phyloP scores from a whole-genome alignment of 2,329 filamentous ascomycete species.

The Penicillium occitanis region DNA sequence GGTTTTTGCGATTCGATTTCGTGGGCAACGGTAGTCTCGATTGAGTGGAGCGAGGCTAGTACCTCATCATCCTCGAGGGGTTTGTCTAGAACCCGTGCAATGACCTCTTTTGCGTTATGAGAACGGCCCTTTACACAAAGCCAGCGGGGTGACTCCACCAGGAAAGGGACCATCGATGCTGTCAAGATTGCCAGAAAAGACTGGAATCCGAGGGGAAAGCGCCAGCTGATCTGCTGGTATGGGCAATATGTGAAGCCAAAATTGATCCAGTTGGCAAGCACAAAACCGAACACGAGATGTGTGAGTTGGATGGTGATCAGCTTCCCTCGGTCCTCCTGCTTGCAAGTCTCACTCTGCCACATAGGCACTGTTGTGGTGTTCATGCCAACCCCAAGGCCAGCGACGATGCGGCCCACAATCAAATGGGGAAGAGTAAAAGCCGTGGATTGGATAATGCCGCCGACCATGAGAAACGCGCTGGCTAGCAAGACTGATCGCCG shows the following conservation, averaged over 20 bases:
- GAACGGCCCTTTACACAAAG: slow-evolving; percentile 23
- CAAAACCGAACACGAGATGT: slow-evolving; percentile 25
- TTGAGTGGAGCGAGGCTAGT: neutral
- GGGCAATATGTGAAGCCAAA: slow-evolving; percentile 14
- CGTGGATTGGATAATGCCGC: slow-evolving; percentile 25
- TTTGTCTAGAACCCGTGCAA: neutral
- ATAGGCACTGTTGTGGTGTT: slow-evolving; percentile 52
- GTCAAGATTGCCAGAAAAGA: slow-evolving; percentile 43
- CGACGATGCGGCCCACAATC: slow-evolving; percentile 48
- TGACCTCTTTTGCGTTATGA: neutral
- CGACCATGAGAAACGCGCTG: slow-evolving; percentile 24
- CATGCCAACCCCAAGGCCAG: slow-evolving; percentile 48
- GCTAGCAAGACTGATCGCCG: slow-evolving; percentile 24
- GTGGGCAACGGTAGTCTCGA: neutral
- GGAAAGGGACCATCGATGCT: slow-evolving; percentile 21
- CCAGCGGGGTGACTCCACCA: slow-evolving; percentile 42
- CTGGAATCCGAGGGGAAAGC: slow-evolving; percentile 48
- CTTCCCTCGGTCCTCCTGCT: slow-evolving; percentile 43
- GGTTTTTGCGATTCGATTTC: neutral
- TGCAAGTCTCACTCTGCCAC: slow-evolving; percentile 48
- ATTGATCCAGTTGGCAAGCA: slow-evolving; percentile 22
- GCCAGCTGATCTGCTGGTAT: slow-evolving; percentile 25
- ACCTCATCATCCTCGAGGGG: neutral
- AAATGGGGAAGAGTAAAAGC: slow-evolving; percentile 27
- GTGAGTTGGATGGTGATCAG: slow-evolving; percentile 24